These are phyloP conservation scores for Neurospora cerealis DNA, from an alignment of 495 filamentous ascomycete species.

Conservation along the genomic window DNA sequence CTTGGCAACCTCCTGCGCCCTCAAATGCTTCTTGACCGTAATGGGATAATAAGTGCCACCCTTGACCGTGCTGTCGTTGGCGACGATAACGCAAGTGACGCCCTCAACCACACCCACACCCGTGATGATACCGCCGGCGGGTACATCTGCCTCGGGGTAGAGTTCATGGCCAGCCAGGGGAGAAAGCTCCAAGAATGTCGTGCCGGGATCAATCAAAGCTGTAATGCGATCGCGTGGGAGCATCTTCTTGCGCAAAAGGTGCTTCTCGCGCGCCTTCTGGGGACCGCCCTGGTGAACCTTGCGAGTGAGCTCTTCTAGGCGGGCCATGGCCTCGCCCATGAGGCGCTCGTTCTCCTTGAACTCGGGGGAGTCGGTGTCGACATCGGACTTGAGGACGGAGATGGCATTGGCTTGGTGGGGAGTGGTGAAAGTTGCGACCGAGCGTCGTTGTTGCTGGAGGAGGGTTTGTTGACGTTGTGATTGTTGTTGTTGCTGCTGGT, in stretches of 20 bases:
- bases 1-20: conserved; percentile 82
- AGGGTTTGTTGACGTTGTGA: conserved; percentile 15
- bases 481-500: conserved; percentile 10
- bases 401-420: conserved; percentile 63
- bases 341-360: conserved; percentile 73
- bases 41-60: conserved; percentile 98
- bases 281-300: conserved; percentile 67
- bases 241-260: conserved; percentile 86
- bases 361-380: conserved; percentile 68
- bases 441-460: conserved; percentile 18
- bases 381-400: conserved; percentile 62
- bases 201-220: conserved; percentile 78
- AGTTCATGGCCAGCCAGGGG: conserved; percentile 77
- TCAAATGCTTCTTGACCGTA: conserved; percentile 94
- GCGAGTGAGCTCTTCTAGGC: conserved; percentile 57
- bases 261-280: conserved; percentile 80
- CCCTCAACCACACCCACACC: conserved; percentile 87
- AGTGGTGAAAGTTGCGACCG: conserved; percentile 51
- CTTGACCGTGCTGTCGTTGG: conserved; percentile 96
- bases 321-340: conserved; percentile 61
- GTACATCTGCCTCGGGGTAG: conserved; percentile 63
- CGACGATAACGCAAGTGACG: conserved; percentile 87
- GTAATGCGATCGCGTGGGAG: conserved; percentile 83
- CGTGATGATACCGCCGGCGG: conserved; percentile 83
- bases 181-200: conserved; percentile 84